Percentiles rank a stretch among this genome's conserved stretches.
Conservation (phyloP, 768 basidiomycete genomes). For the Rhizopogon salebrosus region DNA sequence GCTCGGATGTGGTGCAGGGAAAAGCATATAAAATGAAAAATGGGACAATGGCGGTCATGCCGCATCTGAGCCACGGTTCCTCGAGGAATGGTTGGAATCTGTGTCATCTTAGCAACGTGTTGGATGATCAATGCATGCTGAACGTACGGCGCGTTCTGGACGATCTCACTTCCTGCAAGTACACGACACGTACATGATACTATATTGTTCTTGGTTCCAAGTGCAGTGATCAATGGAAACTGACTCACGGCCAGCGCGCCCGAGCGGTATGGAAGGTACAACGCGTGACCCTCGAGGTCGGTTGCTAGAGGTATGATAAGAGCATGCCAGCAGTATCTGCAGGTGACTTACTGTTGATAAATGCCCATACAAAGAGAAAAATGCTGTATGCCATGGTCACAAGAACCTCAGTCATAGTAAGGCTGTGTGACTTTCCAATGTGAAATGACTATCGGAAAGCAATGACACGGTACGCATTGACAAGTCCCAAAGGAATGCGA, state of each 20-base stretch:
- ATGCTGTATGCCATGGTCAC: conserved; percentile 42
- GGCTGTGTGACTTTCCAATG: conserved; percentile 34
- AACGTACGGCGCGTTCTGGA: neutral
- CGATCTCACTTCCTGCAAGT: conserved; percentile 16
- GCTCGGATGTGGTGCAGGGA: conserved; percentile 44
- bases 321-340: neutral
- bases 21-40: conserved; percentile 33
- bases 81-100: neutral
- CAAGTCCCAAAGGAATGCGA: conserved; percentile 29
- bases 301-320: conserved; percentile 15
- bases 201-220: conserved; percentile 59
- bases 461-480: conserved; percentile 36
- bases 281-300: conserved; percentile 13
- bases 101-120: neutral
- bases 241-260: conserved; percentile 43
- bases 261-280: conserved; percentile 25
- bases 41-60: conserved; percentile 27
- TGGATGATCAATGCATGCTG: neutral
- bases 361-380: conserved; percentile 35
- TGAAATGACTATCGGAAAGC: conserved; percentile 42
- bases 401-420: conserved; percentile 33
- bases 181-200: conserved; percentile 28
- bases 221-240: conserved; percentile 48
- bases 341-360: conserved; percentile 39
- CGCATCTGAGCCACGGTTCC: conserved; percentile 15